Conservation (phyloP, 106 monocot genomes). For the Posidonia australis region DNA sequence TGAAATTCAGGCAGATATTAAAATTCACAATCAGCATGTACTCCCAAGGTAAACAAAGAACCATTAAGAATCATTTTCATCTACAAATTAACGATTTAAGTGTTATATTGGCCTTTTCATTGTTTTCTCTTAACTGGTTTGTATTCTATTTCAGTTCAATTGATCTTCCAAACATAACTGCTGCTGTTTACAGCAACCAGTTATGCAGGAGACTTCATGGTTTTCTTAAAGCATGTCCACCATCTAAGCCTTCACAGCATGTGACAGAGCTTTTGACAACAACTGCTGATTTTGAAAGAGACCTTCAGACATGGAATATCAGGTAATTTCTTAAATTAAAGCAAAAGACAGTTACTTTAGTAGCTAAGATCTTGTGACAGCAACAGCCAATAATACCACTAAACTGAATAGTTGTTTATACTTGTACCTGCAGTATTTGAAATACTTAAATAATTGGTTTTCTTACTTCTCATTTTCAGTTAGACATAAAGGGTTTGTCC, state of each 20-base stretch:
- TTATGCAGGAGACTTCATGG: constrained; percentile 50
- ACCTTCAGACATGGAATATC: constrained; percentile 85
- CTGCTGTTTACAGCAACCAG: constrained; percentile 60
- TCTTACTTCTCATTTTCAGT: no score
- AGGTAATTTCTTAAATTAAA: constrained; percentile 23
- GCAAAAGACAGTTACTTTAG: no score
- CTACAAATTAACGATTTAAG: no score
- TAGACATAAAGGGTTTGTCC: no score
- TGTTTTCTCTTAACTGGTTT: background rate
- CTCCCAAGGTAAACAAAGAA: constrained; percentile 48
- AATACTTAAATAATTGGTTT: no score
- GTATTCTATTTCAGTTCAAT: constrained; percentile 52
- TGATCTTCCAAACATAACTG: constrained; percentile 83
- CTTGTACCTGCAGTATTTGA: no score
- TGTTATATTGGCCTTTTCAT: background rate
- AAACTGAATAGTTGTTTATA: no score
- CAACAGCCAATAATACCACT: no score
- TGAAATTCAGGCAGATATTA: constrained; percentile 87
- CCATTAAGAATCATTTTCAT: background rate
- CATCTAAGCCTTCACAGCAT: constrained; percentile 62
- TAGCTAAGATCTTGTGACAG: no score
- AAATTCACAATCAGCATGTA: constrained; percentile 85
- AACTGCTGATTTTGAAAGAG: constrained; percentile 82
- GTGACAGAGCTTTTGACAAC: constrained; percentile 63
- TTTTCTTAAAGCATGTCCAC: constrained; percentile 74